Base-by-base conservation (phyloP, 2,329 filamentous ascomycete genomes). In the Colletotrichum neosansevieriae region DNA sequence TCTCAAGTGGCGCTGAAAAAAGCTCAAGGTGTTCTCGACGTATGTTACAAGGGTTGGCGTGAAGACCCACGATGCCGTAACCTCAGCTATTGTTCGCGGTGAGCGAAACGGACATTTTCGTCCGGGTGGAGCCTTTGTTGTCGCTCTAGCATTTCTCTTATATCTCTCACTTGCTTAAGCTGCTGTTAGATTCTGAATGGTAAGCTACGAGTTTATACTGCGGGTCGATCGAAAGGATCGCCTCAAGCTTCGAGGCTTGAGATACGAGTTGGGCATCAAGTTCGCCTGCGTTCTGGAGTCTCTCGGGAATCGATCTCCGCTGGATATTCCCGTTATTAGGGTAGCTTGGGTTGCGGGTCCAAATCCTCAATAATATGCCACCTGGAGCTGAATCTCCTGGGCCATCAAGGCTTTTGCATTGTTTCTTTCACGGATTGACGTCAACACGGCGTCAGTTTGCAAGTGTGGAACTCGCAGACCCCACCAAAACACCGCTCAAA, bases 141-240 rank as follows among this genome's bases (percentile, higher is more conserved):
- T 54, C 6, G 15, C n/a, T 32, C 13, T 13, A 7, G 40, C 29
- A 19, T 29, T n/a, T n/a, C n/a, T n/a, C 15, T 21, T 54, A 12
- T 2, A 7, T 38, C 54, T 9, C 29, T 29, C 9, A 11, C 24
- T 38, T 10, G 6, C 5, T 24, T 19, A 19, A 44, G 34, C 15
- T n/a, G 15, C 10, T 13, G 12, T 32, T 66, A 19, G 63, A 36
- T 56, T 17, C 1, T 29, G 6, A 4, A 38, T 10, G 19, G 38
- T n/a, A 13, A 15, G 19, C 19, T 21, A 17, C 9, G 49, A 66
- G 49, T 11, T 40, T 66, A 66, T 62, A 42, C 40, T 19, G 63
- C 42, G 57, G 63, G 42, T 24, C 50, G 15, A 32, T 34, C 3
- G 57, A 61, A n/a, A 6, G 40, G 40, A 56, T 61, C 49, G 17